phyloP scores from a whole-genome alignment of 2,329 filamentous ascomycete genomes.

The Cordyceps cicadae region DNA sequence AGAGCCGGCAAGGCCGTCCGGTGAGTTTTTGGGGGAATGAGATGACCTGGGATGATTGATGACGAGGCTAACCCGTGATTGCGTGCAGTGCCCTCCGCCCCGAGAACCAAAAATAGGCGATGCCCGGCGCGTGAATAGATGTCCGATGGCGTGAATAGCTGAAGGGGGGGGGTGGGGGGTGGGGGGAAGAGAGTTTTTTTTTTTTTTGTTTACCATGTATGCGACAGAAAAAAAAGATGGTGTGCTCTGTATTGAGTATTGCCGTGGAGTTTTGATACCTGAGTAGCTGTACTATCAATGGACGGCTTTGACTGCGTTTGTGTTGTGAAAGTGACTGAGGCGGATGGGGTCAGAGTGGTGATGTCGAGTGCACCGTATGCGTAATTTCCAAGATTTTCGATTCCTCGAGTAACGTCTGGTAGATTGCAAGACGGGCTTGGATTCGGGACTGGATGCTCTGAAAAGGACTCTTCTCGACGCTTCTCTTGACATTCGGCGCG shows the following conservation, averaged over 20 bases:
- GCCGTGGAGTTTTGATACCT: slow-evolving; percentile 10
- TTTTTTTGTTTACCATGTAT: not conserved
- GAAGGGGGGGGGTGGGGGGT: no score
- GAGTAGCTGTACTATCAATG: slow-evolving; percentile 8
- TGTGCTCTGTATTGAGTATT: not conserved
- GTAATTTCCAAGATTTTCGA: no score
- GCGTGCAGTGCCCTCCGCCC: slow-evolving; percentile 60
- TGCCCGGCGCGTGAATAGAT: no score
- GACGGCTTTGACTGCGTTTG: not conserved
- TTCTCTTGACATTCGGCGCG: no score
- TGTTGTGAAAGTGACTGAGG: not conserved
- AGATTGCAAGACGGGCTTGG: no score
- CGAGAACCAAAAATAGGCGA: slow-evolving; percentile 70
- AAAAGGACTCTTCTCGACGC: no score
- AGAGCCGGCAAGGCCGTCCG: slow-evolving; percentile 95
- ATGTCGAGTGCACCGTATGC: no score
- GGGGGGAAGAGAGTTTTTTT: no score
- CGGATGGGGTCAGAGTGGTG: no score
- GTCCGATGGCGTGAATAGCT: not conserved
- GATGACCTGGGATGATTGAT: not conserved
- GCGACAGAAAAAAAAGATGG: slow-evolving; percentile 2
- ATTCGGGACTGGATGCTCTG: no score
- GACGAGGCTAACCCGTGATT: slow-evolving; percentile 17
- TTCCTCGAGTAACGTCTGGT: no score
- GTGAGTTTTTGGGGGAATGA: slow-evolving; percentile 33